These are phyloP conservation scores for Larix sibirica DNA, from an alignment of 83 land plant species.

Conservation along the genomic window DNA sequence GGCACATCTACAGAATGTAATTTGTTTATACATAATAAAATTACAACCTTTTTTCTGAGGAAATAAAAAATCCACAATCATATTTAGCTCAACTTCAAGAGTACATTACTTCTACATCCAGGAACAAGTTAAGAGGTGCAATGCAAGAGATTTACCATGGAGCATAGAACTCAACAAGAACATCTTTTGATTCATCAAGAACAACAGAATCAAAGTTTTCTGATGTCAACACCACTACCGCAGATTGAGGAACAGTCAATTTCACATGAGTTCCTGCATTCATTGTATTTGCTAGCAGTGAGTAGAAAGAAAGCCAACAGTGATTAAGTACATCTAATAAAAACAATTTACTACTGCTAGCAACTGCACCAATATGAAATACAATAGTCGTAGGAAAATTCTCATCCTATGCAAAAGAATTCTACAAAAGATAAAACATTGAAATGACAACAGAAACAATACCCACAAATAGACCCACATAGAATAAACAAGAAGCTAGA, in stretches of 20 bases:
- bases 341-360: not conserved
- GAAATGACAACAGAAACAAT: not conserved
- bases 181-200: conserved; percentile 81
- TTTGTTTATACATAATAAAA: too few relatives aligned
- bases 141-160: conserved; percentile 66
- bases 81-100: not conserved
- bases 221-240: conserved; percentile 73
- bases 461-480: not conserved
- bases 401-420: not conserved
- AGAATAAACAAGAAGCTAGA: not conserved
- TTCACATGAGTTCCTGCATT: conserved; percentile 87
- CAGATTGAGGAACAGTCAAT: conserved; percentile 59
- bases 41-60: too few relatives aligned
- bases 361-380: not conserved
- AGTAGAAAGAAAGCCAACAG: not conserved
- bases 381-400: not conserved
- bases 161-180: conserved; percentile 96
- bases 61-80: not conserved
- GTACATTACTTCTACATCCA: not conserved
- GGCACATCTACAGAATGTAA: too few relatives aligned
- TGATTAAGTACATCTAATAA: too few relatives aligned
- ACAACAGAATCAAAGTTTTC: conserved; percentile 85
- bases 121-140: not conserved
- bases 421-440: not conserved
- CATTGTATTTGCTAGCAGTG: not conserved